Conservation (phyloP, 2,329 filamentous ascomycete genomes). For the Penicillium sp. region DNA sequence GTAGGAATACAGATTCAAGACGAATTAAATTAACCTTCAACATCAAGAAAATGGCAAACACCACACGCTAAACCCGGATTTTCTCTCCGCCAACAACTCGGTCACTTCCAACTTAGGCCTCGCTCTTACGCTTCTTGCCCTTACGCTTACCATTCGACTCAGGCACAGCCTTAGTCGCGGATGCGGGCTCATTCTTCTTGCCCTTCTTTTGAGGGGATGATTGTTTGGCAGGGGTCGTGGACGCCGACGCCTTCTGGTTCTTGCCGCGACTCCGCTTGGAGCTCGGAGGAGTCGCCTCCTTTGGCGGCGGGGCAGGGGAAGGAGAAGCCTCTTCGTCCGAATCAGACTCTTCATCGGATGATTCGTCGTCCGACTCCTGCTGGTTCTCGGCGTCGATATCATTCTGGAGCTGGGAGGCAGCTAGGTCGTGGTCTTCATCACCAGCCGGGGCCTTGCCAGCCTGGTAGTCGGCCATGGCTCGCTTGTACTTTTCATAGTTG, state of each 20-base stretch:
- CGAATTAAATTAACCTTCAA: too few species aligned
- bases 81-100: neutral
- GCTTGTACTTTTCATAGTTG: constrained; percentile 53
- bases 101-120: constrained; percentile 21
- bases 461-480: constrained; percentile 52
- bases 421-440: constrained; percentile 40
- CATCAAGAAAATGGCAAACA: neutral
- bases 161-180: constrained; percentile 27
- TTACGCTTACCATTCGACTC: constrained; percentile 34
- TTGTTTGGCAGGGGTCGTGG: constrained; percentile 28
- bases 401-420: constrained; percentile 40
- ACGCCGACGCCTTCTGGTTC: constrained; percentile 29
- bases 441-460: constrained; percentile 20
- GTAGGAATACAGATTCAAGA: too few species aligned
- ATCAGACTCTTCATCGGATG: constrained; percentile 16
- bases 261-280: constrained; percentile 43
- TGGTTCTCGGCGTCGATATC: constrained; percentile 32
- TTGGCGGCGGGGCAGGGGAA: constrained; percentile 33
- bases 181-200: constrained; percentile 8
- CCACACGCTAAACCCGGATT: neutral
- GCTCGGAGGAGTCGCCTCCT: constrained; percentile 40
- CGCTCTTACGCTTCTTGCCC: constrained; percentile 47
- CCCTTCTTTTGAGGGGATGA: constrained; percentile 17
- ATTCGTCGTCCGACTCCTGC: constrained; percentile 6
- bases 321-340: constrained; percentile 27